Evolutionary conservation across 2,329 filamentous ascomycete genomes (phyloP).

Genomic region (Exophiala dermatitidis): DNA sequence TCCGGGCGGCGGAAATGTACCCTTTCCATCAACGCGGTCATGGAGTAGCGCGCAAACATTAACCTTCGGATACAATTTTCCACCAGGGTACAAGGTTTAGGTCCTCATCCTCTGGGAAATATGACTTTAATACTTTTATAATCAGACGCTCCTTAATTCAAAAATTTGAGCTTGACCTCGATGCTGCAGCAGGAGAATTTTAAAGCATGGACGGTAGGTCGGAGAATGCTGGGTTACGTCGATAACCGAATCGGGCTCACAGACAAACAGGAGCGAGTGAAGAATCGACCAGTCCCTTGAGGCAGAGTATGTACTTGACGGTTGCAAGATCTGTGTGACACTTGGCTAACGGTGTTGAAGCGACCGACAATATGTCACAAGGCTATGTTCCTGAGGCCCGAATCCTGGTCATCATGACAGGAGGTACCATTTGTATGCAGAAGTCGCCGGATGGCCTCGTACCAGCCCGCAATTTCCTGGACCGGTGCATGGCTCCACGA

Average conservation of each 20-base stretch:
- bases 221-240: background rate
- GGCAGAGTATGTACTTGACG: slow-evolving; percentile 8
- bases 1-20: too few relatives aligned
- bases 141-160: background rate
- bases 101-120: too few relatives aligned
- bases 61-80: too few relatives aligned
- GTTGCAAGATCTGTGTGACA: background rate
- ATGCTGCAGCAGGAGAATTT: background rate
- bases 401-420: slow-evolving; percentile 85
- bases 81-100: too few relatives aligned
- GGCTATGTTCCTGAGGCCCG: slow-evolving; percentile 58
- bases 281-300: slow-evolving; percentile 11
- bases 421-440: slow-evolving; percentile 78
- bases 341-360: slow-evolving; percentile 2
- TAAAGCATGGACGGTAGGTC: slow-evolving; percentile 8
- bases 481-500: slow-evolving; percentile 71
- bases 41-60: too few relatives aligned
- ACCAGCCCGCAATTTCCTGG: slow-evolving; percentile 71
- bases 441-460: slow-evolving; percentile 71
- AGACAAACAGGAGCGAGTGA: slow-evolving; percentile 2
- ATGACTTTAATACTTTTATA: too few relatives aligned
- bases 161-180: background rate
- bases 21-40: too few relatives aligned
- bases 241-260: background rate
- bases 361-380: slow-evolving; percentile 12